Conservation (phyloP, 2,329 filamentous ascomycete species). For the Orbilia brochopaga region DNA sequence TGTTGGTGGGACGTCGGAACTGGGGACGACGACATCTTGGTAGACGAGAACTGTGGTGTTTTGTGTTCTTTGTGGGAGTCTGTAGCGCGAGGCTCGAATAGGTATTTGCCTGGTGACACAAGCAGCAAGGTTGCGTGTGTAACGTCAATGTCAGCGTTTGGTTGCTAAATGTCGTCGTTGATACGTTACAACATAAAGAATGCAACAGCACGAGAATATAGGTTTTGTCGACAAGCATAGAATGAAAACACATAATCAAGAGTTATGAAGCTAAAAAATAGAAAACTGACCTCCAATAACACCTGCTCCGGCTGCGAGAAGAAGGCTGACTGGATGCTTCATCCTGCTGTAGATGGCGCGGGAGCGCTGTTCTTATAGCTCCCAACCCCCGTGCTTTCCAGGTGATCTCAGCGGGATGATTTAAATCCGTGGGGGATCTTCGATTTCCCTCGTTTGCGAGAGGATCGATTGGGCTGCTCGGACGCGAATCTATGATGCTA, state of each 20-base stretch:
- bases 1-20: conserved; percentile 9
- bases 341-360: conserved; percentile 28
- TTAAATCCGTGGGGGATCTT: conserved; percentile 9
- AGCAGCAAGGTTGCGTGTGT: conserved; percentile 5
- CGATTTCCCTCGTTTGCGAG: conserved; percentile 17
- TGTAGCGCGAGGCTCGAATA: conserved; percentile 37
- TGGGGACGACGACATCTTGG: conserved; percentile 14
- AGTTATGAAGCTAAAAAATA: no score
- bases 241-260: no score
- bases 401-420: conserved; percentile 11
- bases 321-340: conserved; percentile 31
- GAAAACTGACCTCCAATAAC: conserved; percentile 47
- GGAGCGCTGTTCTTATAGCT: conserved; percentile 26
- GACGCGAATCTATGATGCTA: conserved; percentile 24
- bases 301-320: conserved; percentile 37
- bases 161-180: no score
- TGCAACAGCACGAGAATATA: no score
- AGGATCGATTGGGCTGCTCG: conserved; percentile 1
- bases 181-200: no score
- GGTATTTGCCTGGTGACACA: conserved; percentile 36
- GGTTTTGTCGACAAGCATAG: no score
- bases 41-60: background rate
- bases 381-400: conserved; percentile 7
- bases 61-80: conserved; percentile 26
- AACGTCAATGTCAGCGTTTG: background rate